Conservation (phyloP, 139 green algal species). For the Gonium pectorale region DNA sequence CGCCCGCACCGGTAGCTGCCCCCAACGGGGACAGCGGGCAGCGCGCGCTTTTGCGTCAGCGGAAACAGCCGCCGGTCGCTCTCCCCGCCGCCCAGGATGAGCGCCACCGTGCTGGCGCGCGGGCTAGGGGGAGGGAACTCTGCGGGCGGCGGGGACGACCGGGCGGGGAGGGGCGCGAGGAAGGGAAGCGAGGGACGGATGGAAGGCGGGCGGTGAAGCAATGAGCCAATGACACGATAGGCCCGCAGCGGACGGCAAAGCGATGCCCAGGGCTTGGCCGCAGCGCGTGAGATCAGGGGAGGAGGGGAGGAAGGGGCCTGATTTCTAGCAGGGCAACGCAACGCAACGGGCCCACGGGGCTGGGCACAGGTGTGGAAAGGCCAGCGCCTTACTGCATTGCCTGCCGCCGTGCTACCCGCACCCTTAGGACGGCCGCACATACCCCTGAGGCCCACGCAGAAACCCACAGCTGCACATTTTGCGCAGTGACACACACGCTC, state of each 20-base stretch:
- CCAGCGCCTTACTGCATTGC: neutral
- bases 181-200: neutral
- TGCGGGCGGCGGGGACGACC: neutral
- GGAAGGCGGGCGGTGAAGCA: neutral
- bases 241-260: neutral
- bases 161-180: neutral
- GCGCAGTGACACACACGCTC: neutral
- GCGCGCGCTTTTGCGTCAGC: conserved; percentile 22
- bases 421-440: neutral
- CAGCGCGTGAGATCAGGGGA: neutral
- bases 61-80: conserved; percentile 36
- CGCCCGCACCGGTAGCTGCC: conserved; percentile 40
- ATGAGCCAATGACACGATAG: neutral
- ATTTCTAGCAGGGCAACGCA: too few relatives aligned
- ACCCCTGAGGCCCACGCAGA: neutral
- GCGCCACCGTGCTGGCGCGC: neutral
- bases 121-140: neutral
- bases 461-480: neutral
- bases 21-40: conserved; percentile 32
- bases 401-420: neutral
- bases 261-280: neutral
- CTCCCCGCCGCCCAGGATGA: conserved; percentile 36
- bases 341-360: too few relatives aligned
- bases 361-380: neutral
- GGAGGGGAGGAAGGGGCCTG: too few relatives aligned